Base-by-base conservation (phyloP, 1,284 basidiomycete genomes). In the Trametes sp. region DNA sequence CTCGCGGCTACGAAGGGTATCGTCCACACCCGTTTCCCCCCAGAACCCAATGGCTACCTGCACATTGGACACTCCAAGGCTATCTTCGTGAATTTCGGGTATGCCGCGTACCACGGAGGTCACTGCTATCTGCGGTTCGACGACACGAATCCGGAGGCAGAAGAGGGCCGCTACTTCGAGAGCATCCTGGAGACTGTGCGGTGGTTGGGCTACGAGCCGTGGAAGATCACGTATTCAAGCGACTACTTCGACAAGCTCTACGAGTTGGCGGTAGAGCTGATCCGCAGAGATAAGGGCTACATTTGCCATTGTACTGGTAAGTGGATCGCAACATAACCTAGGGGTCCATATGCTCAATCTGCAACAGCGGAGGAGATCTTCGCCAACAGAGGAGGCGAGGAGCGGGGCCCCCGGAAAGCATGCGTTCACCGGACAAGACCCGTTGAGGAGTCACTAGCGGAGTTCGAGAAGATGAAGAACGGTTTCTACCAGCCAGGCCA, bases 31-130 rank as follows among this genome's bases (percentile, higher is more conserved):
- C 95, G 98, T 41, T 99, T 99, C 81, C 98, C 98, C 24, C 98
- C 98, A 4, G 98, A 99, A 80, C 98, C 98, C 2, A 99, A 99
- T 75, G 97, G 97, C 6, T 98, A 87, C 80, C 83, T 98, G 52
- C 96, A 98, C 76, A 95, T 98, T 63, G 96, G 96, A 4, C 98
- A 99, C 74, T 98, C 96, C 57, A 99, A 99, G 76, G 97, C 98
- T 8, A 98, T 99, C 72, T 98, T 98, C 72, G 89, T 99, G 70
- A 94, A 98, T 79, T 99, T 99, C 77, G 98, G 98, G 31, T 99
- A 95, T 75, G 98, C 98, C 28, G 94, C 95, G 24, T 89, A 94
- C 77, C 86, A 98, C 75, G 86, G 87, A 23, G 98, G 98, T 31
- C 88, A 92, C 72, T 95, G 94, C 69, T 98, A 98, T 75, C 84